Percentiles rank a stretch among this genome's conserved stretches.
Conservation (phyloP, 2,329 filamentous ascomycete species). For the Zopfia rhizophila region DNA sequence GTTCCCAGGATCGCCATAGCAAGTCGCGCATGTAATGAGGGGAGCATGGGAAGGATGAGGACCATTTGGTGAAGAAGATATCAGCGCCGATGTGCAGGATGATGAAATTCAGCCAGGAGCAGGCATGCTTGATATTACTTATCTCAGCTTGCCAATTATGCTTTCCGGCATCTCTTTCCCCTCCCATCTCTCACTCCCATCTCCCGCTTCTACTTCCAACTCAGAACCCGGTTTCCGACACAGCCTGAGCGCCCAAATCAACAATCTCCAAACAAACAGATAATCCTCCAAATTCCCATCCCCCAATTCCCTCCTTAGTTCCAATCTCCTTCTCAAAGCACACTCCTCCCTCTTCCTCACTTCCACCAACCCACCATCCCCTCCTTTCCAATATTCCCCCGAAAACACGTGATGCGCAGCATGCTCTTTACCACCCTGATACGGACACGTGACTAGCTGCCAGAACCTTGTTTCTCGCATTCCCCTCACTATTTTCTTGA, state of each 20-base stretch:
- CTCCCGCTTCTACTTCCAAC: neutral
- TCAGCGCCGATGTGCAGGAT: slow-evolving; percentile 22
- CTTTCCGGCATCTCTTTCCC: too few relatives aligned
- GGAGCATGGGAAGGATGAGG: neutral
- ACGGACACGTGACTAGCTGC: slow-evolving; percentile 28
- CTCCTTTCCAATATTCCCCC: neutral
- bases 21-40: slow-evolving; percentile 16
- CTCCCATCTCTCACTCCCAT: too few relatives aligned
- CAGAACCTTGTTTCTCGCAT: slow-evolving; percentile 24
- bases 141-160: slow-evolving; percentile 22
- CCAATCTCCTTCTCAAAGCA: slow-evolving; percentile 21
- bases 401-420: slow-evolving; percentile 23
- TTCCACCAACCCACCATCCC: slow-evolving; percentile 3
- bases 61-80: slow-evolving; percentile 26
- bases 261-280: slow-evolving; percentile 23
- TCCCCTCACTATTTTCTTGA: slow-evolving; percentile 25
- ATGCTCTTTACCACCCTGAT: slow-evolving; percentile 27
- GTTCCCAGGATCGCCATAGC: slow-evolving; percentile 17
- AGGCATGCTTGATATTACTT: slow-evolving; percentile 25
- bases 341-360: slow-evolving; percentile 17
- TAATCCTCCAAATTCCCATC: slow-evolving; percentile 27
- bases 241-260: slow-evolving; percentile 23
- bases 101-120: slow-evolving; percentile 32
- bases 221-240: slow-evolving; percentile 17
- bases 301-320: slow-evolving; percentile 9